These are phyloP conservation scores for Sporothrix dimorphospora DNA, from an alignment of 2,329 filamentous ascomycete species.

Conservation along the genomic window DNA sequence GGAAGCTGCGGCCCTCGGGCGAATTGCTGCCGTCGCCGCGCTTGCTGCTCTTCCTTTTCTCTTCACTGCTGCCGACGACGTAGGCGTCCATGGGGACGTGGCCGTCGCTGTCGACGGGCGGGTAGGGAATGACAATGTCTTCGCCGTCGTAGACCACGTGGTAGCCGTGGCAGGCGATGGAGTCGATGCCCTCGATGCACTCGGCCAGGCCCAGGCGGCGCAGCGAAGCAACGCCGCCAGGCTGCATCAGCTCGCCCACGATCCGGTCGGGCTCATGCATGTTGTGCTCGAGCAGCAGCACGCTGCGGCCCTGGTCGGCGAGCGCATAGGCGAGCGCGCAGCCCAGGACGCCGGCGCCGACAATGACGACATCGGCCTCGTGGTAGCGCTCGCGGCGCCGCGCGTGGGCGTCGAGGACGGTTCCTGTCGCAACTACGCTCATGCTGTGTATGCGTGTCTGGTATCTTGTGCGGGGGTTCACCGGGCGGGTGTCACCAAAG, in stretches of 20 bases:
- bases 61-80: slow-evolving; percentile 11
- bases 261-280: slow-evolving; percentile 94
- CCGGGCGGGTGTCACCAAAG: neutral
- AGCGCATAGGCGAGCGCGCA: slow-evolving; percentile 84
- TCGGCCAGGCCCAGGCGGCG: slow-evolving; percentile 77
- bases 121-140: slow-evolving; percentile 78
- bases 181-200: slow-evolving; percentile 87
- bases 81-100: slow-evolving; percentile 40
- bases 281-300: slow-evolving; percentile 85
- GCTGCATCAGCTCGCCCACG: slow-evolving; percentile 92
- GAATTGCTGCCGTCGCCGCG: slow-evolving; percentile 13
- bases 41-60: slow-evolving; percentile 24
- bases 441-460: neutral
- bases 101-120: slow-evolving; percentile 58
- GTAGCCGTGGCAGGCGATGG: slow-evolving; percentile 81
- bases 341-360: slow-evolving; percentile 89
- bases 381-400: slow-evolving; percentile 58
- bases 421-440: neutral
- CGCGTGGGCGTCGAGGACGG: slow-evolving; percentile 22
- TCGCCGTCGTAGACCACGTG: slow-evolving; percentile 81
- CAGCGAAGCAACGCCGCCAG: slow-evolving; percentile 82
- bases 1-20: slow-evolving; percentile 80
- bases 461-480: neutral
- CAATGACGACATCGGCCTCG: slow-evolving; percentile 82
- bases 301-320: slow-evolving; percentile 85